Conservation (phyloP, 495 filamentous ascomycete genomes). For the Chlorociboria aeruginascens region DNA sequence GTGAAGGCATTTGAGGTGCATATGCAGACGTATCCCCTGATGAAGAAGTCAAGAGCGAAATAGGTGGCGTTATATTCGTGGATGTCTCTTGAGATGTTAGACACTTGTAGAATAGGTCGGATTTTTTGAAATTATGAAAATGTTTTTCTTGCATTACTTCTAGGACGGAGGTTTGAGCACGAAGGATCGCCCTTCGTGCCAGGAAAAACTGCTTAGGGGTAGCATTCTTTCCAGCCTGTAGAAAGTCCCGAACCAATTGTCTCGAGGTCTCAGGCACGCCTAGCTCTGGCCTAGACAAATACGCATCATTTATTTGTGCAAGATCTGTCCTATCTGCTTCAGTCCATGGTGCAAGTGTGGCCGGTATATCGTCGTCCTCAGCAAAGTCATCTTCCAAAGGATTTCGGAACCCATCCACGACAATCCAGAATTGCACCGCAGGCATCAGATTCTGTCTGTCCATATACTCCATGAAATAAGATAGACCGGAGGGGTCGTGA, state of each 20-base stretch:
- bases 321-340: slow-evolving; percentile 79
- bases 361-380: slow-evolving; percentile 51
- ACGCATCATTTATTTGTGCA: slow-evolving; percentile 79
- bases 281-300: slow-evolving; percentile 71
- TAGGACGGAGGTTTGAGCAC: slow-evolving; percentile 69
- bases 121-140: slow-evolving; percentile 78
- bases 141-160: slow-evolving; percentile 70
- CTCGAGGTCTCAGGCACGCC: slow-evolving; percentile 60
- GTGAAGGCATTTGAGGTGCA: slow-evolving; percentile 3
- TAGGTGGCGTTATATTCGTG: slow-evolving; percentile 23
- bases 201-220: slow-evolving; percentile 70
- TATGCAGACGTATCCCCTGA: slow-evolving; percentile 3
- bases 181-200: slow-evolving; percentile 70
- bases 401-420: slow-evolving; percentile 94
- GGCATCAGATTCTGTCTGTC: slow-evolving; percentile 79
- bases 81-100: slow-evolving; percentile 78
- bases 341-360: slow-evolving; percentile 59
- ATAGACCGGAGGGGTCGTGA: slow-evolving; percentile 77
- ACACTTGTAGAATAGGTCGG: slow-evolving; percentile 91
- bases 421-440: slow-evolving; percentile 95
- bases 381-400: slow-evolving; percentile 80
- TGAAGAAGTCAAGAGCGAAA: slow-evolving; percentile 7
- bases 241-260: slow-evolving; percentile 58
- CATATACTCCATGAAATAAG: slow-evolving; percentile 99
- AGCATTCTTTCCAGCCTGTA: slow-evolving; percentile 63